A percentile compares a stretch with the other conserved stretches of the same genome.
phyloP scores from a whole-genome alignment of 192 early-diverging fungal species.

The Rhizophagus clarus region DNA sequence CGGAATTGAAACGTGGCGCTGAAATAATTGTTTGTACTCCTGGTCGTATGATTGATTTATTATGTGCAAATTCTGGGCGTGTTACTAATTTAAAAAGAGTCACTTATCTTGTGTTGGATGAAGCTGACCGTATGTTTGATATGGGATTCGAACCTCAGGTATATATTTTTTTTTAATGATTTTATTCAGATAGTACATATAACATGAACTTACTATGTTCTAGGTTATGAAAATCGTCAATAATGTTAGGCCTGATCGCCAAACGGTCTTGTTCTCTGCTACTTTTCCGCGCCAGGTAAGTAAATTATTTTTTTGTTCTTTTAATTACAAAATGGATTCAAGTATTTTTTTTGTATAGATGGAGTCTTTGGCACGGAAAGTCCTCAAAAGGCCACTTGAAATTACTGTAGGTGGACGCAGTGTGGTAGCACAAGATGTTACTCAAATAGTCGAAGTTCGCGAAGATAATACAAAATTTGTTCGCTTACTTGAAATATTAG shows the following conservation, averaged over 20 bases:
- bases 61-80: constrained; percentile 84
- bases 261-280: constrained; percentile 91
- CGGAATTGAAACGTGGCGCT: constrained; percentile 85
- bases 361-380: constrained; percentile 93
- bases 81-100: constrained; percentile 87
- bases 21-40: constrained; percentile 94
- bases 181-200: no score
- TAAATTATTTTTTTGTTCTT: background rate
- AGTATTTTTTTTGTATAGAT: constrained; percentile 51
- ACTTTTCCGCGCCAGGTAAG: constrained; percentile 87
- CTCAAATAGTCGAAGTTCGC: constrained; percentile 88
- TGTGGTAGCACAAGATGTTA: constrained; percentile 85
- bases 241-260: constrained; percentile 83
- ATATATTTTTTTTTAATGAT: background rate
- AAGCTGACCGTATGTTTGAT: constrained; percentile 98
- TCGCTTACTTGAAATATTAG: constrained; percentile 86
- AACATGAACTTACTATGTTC: background rate
- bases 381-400: constrained; percentile 86
- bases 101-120: constrained; percentile 96
- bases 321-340: background rate
- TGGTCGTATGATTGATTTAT: constrained; percentile 85
- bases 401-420: constrained; percentile 94
- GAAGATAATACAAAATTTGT: constrained; percentile 84
- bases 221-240: constrained; percentile 94
- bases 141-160: constrained; percentile 97